Evolutionary conservation across 2,329 filamentous ascomycete genomes (phyloP), one percentile per base, ranked within the genome.

Genomic region (Colletotrichum gloeosporioides): DNA sequence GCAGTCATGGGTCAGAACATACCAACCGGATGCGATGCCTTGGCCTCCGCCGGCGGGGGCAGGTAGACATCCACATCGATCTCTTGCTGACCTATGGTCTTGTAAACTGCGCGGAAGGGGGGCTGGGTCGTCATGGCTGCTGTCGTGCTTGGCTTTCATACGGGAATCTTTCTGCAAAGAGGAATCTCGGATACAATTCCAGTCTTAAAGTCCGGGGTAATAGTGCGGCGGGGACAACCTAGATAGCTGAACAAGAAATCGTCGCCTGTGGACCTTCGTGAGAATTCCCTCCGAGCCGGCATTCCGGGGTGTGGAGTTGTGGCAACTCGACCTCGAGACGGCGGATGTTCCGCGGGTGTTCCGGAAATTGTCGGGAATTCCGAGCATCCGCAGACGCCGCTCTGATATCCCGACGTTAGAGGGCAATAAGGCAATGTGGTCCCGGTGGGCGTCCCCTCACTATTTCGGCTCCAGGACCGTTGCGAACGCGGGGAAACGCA

Each of bases 11-110:
- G 36, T 49, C n/a, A 18, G 0, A 6, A 16, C 67, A 29, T 71
- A 75, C 72, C 72, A 39, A 75, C 72, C 34, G 72, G 72, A 18
- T 65, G 49, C 59, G 61, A 34, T 61, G 72, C 16, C 44, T 66
- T 62, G 22, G 27, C 16, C 31, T 62, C 59, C 31, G 34, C n/a
- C 8, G 25, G 29, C 22, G 25, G 31, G 8, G 82, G 82, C 32
- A 83, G 64, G 63, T 81, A 82, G 18, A 83, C 75, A 13, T 82
- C 80, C 22, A 79, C 79, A 62, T 83, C 80, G 64, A 84, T 82
- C 18, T 83, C 80, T 25, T 79, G 80, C 6, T 75, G 74, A 6
- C 78, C 78, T 31, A 82, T 44, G 27, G 78, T 73, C 73, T 83
- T 83, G 79, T 84, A 83, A 25, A 83, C 78, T n/a, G 77, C 77